Percentiles rank a stretch among this genome's conserved stretches.
These are phyloP conservation scores for Russula earlei DNA, from an alignment of 768 basidiomycete genomes.

Conservation along the genomic window DNA sequence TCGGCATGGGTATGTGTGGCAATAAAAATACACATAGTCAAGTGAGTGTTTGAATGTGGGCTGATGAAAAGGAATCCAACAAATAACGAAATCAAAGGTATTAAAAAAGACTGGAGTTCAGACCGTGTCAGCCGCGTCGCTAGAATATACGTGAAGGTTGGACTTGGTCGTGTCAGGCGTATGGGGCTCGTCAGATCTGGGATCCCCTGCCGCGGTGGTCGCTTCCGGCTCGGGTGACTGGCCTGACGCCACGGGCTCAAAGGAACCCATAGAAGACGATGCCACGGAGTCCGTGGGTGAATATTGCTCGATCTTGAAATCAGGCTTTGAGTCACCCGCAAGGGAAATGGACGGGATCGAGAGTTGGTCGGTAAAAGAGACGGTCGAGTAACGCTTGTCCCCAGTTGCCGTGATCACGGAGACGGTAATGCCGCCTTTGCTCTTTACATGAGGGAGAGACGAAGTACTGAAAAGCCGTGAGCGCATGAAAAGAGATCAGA, in stretches of 20 bases:
- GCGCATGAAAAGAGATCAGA: background rate
- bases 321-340: background rate
- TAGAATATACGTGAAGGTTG: background rate
- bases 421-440: constrained; percentile 1
- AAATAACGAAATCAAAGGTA: too few species aligned
- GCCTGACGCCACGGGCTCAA: background rate
- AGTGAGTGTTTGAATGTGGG: background rate
- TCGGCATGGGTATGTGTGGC: background rate
- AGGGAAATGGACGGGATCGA: constrained; percentile 16
- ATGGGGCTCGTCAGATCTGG: background rate
- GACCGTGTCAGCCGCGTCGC: background rate
- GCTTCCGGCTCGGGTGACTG: background rate
- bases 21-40: constrained; percentile 3
- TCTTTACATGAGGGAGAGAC: constrained; percentile 5
- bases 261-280: background rate
- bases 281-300: constrained; percentile 1
- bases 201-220: background rate
- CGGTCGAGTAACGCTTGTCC: background rate
- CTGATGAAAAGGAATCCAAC: background rate
- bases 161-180: background rate
- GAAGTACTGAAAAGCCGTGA: background rate
- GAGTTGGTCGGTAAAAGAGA: constrained; percentile 9
- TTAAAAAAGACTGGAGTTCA: too few species aligned
- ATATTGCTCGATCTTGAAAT: constrained; percentile 3
- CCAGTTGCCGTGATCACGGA: background rate